These are phyloP conservation scores for Colletotrichum sp. DNA, from an alignment of 2,329 filamentous ascomycete species.

Conservation along the genomic window DNA sequence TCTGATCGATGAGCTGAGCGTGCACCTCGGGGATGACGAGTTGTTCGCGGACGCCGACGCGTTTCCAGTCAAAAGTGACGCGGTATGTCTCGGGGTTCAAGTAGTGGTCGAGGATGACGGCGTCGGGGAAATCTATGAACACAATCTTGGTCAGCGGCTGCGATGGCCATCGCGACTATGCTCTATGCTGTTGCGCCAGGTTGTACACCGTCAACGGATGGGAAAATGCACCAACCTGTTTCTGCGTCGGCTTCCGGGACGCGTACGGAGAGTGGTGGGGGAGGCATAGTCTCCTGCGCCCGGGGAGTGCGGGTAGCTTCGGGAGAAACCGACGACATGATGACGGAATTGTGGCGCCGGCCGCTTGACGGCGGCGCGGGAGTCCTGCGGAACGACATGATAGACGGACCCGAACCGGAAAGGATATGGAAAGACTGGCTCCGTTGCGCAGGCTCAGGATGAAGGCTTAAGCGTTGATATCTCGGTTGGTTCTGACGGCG, in stretches of 20 bases:
- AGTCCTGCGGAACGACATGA: not conserved
- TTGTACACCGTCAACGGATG: not conserved
- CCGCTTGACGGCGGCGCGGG: not conserved
- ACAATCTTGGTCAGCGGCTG: not conserved
- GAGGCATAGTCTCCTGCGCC: not conserved
- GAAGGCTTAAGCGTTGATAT: not conserved
- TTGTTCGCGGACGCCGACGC: not conserved
- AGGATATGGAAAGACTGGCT: not conserved
- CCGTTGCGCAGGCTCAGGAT: not conserved
- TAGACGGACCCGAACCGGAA: not conserved
- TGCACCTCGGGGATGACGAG: not conserved
- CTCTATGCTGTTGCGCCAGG: not conserved
- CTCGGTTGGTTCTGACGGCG: not conserved
- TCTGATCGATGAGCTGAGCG: not conserved
- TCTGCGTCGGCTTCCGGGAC: not conserved
- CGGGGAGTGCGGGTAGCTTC: not conserved
- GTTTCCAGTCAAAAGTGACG: not conserved
- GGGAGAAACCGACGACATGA: not conserved
- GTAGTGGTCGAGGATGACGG: not conserved
- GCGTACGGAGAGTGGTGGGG: not conserved
- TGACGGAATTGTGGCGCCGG: not conserved
- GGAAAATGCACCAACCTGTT: not conserved
- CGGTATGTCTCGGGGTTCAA: not conserved
- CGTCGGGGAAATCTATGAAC: not conserved
- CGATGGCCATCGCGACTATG: not conserved